Conservation (phyloP, 1,284 basidiomycete species). For the Chalciporus sp. region DNA sequence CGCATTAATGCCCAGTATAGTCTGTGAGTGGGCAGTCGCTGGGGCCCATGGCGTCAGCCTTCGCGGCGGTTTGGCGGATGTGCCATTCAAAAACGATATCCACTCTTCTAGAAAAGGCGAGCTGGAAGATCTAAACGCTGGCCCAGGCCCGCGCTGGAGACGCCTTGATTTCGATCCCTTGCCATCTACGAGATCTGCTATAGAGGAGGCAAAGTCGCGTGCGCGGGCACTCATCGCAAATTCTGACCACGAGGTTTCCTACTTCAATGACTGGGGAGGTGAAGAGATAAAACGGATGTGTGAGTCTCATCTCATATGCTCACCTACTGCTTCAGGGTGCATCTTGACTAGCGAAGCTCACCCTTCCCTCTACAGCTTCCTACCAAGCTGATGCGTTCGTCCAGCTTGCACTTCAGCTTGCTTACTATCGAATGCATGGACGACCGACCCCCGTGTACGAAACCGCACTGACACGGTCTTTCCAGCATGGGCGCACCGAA, state of each 20-base stretch:
- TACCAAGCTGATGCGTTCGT: constrained; percentile 89
- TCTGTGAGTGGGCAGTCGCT: constrained; percentile 80
- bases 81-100: constrained; percentile 15
- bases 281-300: constrained; percentile 89
- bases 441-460: constrained; percentile 92
- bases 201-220: constrained; percentile 58
- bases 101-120: constrained; percentile 10
- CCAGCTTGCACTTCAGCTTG: constrained; percentile 93
- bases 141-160: constrained; percentile 47
- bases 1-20: constrained; percentile 88
- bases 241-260: constrained; percentile 84
- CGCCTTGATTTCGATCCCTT: constrained; percentile 81
- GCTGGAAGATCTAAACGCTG: constrained; percentile 11
- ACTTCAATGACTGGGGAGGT: constrained; percentile 85
- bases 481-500: constrained; percentile 91
- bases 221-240: constrained; percentile 70
- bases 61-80: constrained; percentile 18
- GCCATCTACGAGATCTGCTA: constrained; percentile 58
- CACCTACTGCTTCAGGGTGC: not conserved
- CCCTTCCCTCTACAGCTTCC: constrained; percentile 48
- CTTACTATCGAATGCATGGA: constrained; percentile 83
- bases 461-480: constrained; percentile 90
- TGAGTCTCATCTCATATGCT: constrained; percentile 37
- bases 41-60: constrained; percentile 26
- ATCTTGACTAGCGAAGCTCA: constrained; percentile 2